Conservation (phyloP, 768 basidiomycete genomes). For the Termitomyces bulborhizus region DNA sequence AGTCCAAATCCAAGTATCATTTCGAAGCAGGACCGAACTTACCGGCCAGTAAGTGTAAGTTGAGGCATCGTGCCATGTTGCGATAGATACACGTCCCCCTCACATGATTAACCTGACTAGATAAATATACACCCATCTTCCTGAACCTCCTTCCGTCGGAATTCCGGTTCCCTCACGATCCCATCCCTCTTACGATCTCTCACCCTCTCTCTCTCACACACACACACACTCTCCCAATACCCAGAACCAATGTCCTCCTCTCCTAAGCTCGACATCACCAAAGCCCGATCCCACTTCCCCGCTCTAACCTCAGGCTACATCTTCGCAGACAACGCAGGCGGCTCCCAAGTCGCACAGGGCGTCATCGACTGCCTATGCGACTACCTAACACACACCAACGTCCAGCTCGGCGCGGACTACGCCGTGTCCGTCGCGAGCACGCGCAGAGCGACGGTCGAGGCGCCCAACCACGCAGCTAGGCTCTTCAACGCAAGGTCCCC, state of each 20-base stretch:
- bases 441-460: conserved; percentile 39
- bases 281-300: conserved; percentile 58
- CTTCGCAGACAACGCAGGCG: conserved; percentile 75
- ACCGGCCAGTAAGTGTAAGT: too few species aligned
- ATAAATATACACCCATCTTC: too few species aligned
- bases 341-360: conserved; percentile 52
- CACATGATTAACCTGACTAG: too few species aligned
- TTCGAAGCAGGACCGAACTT: too few species aligned
- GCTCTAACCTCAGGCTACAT: conserved; percentile 52
- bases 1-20: too few species aligned
- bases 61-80: too few species aligned
- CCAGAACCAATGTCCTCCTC: conserved; percentile 12
- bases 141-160: too few species aligned
- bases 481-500: conserved; percentile 60
- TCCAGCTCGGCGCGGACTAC: conserved; percentile 69
- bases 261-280: conserved; percentile 33
- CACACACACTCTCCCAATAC: too few species aligned
- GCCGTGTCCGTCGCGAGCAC: conserved; percentile 49
- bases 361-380: conserved; percentile 58
- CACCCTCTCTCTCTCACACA: too few species aligned
- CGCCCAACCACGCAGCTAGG: conserved; percentile 43
- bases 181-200: too few species aligned
- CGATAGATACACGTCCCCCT: too few species aligned
- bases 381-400: conserved; percentile 69
- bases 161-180: too few species aligned